phyloP scores from a whole-genome alignment of 495 filamentous ascomycete genomes.

The Tuber umbilicatum region DNA sequence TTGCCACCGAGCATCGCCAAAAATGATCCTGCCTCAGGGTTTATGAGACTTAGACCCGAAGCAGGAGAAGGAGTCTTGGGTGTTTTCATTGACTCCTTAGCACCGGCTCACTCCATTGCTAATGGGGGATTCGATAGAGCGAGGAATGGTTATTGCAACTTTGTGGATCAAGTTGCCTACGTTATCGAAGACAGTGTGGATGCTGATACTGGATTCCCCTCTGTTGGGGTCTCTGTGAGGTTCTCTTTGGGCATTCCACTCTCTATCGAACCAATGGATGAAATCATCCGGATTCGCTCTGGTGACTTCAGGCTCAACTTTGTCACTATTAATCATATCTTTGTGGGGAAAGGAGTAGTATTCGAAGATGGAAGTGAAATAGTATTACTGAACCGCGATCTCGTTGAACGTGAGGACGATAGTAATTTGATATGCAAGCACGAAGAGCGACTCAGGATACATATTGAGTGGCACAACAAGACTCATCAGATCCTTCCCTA shows the following conservation, averaged over 20 bases:
- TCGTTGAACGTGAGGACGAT: neutral
- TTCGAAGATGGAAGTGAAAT: constrained; percentile 29
- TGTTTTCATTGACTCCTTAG: neutral
- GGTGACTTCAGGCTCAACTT: constrained; percentile 23
- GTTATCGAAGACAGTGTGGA: constrained; percentile 17
- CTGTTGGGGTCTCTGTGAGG: constrained; percentile 21
- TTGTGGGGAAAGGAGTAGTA: constrained; percentile 12
- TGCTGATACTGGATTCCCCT: neutral
- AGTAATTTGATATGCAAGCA: neutral
- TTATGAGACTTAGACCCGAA: neutral
- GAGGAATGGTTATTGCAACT: neutral
- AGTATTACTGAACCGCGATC: constrained; percentile 21
- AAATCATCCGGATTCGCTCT: constrained; percentile 23
- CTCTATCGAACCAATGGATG: constrained; percentile 17
- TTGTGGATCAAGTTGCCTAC: constrained; percentile 22
- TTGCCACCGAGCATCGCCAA: neutral
- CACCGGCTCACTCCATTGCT: neutral
- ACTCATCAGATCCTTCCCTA: constrained; percentile 6
- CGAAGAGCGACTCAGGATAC: constrained; percentile 13
- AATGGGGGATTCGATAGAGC: neutral
- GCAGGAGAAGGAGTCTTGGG: neutral
- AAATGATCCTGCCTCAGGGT: neutral
- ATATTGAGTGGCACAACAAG: constrained; percentile 18
- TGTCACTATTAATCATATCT: constrained; percentile 19
- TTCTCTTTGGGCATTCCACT: constrained; percentile 19